A percentile compares a stretch with the other conserved stretches of the same genome.
Conservation (phyloP, 2,329 filamentous ascomycete species). For the Claviceps sp. region DNA sequence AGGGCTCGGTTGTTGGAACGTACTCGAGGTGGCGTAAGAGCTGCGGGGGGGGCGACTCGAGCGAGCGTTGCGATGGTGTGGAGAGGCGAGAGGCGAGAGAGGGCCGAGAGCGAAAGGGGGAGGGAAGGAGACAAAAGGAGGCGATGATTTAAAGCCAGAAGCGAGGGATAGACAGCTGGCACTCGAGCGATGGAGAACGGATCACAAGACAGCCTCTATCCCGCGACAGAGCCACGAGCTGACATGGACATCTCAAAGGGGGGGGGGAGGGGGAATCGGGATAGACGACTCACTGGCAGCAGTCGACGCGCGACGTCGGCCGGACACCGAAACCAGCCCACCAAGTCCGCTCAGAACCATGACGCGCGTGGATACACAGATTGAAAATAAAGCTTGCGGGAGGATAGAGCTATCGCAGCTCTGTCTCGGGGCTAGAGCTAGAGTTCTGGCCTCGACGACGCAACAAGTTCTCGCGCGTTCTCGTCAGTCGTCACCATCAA, state of each 20-base stretch:
- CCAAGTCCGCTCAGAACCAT: conserved; percentile 18
- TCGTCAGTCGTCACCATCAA: no score
- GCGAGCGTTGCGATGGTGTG: neutral
- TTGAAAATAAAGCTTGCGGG: neutral
- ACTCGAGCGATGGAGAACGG: neutral
- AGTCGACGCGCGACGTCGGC: conserved; percentile 18
- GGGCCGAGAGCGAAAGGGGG: neutral
- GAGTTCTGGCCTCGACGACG: no score
- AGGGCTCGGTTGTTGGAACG: neutral
- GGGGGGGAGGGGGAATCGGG: no score
- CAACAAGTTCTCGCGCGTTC: no score
- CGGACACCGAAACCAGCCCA: conserved; percentile 16
- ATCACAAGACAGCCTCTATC: no score
- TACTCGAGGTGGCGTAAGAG: neutral
- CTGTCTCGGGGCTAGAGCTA: neutral
- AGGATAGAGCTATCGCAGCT: neutral
- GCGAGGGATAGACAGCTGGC: neutral
- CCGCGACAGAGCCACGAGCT: no score
- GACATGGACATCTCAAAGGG: neutral
- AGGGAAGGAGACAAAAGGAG: neutral
- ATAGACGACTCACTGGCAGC: conserved; percentile 13
- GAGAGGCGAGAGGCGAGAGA: neutral
- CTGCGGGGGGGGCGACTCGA: neutral
- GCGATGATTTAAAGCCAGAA: neutral
- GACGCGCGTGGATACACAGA: conserved; percentile 2